Evolutionary conservation across 306 rosid species (phyloP), one percentile per base, ranked within the genome.

Genomic region (Erythrophleum fordii): DNA sequence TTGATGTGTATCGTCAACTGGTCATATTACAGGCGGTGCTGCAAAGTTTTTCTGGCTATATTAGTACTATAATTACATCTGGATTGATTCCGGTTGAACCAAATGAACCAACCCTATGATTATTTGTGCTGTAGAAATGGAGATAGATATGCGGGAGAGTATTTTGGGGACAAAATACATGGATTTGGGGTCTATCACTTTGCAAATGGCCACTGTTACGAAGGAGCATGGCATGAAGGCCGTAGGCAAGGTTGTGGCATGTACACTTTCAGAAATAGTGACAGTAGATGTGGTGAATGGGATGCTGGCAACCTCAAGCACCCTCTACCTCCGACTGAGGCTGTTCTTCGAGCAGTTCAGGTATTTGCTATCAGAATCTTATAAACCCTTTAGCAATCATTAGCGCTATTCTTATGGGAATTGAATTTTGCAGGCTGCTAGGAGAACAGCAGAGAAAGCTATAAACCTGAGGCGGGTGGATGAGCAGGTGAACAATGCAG

Each of bases 161-260:
- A 96, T 83, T 96, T 96, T 69, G 99, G 98, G 20, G 99, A 96
- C 89, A 96, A 89, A 83, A 91, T 96, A 72, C 99, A 96, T 82
- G 99, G 98, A 83, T 96, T 96, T 79, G 99, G 99, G 9, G 87
- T 92, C n/a, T 96, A 96, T 81, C 94, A 92, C 77, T 96, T 96
- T 83, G 97, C 94, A 18, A 93, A 96, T 59, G 97, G 97, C 16
- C 99, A 96, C 82, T 92, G 97, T 59, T 96, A 96, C 3, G 99
- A 93, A 72, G 99, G 99, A 5, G 94, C 98, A 5, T 96, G 99
- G 99, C 98, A 96, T 39, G 99, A 96, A 71, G 98, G 99, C 18
- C 89, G 94, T 0, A 90, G 92, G 81, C 99, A 93, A 83, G 99
- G 98, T 34, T 85, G 84, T 6, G 99, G 99, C 20, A 84, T 78